phyloP scores from a whole-genome alignment of 306 rosid species.

The Begonia loranthoides region DNA sequence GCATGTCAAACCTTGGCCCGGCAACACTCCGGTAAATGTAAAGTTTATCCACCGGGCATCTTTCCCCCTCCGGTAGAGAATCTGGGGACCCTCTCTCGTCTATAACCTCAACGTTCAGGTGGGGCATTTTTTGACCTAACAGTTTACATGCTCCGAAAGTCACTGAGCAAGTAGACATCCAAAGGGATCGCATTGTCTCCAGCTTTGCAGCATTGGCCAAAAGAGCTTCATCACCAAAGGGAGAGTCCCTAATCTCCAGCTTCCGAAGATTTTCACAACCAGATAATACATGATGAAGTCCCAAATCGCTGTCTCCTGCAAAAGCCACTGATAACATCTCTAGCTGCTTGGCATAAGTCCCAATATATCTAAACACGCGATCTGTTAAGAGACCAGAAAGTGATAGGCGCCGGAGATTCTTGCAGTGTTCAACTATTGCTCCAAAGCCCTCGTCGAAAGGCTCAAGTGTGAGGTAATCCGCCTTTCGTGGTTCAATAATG shows the following conservation, averaged over 20 bases:
- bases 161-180: constrained; percentile 98
- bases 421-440: constrained; percentile 95
- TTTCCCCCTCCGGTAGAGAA: constrained; percentile 55
- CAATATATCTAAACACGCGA: constrained; percentile 67
- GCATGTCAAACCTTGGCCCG: constrained; percentile 83
- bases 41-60: constrained; percentile 79
- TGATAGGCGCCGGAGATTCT: constrained; percentile 74
- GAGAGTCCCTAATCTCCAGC: constrained; percentile 98
- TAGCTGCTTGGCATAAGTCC: constrained; percentile 63
- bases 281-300: constrained; percentile 78
- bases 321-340: constrained; percentile 97
- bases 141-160: constrained; percentile 92
- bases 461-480: constrained; percentile 59
- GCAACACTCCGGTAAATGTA: constrained; percentile 69
- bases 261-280: constrained; percentile 94
- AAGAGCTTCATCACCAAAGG: constrained; percentile 96
- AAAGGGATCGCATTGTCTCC: constrained; percentile 99
- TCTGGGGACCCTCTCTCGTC: constrained; percentile 90
- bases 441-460: constrained; percentile 85
- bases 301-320: constrained; percentile 91
- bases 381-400: constrained; percentile 85
- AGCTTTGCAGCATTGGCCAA: constrained; percentile 98
- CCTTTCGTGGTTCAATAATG: constrained; percentile 68
- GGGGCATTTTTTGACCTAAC: constrained; percentile 75
- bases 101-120: constrained; percentile 88